phyloP scores from a whole-genome alignment of 1,284 basidiomycete species.

The Ustilago curta region DNA sequence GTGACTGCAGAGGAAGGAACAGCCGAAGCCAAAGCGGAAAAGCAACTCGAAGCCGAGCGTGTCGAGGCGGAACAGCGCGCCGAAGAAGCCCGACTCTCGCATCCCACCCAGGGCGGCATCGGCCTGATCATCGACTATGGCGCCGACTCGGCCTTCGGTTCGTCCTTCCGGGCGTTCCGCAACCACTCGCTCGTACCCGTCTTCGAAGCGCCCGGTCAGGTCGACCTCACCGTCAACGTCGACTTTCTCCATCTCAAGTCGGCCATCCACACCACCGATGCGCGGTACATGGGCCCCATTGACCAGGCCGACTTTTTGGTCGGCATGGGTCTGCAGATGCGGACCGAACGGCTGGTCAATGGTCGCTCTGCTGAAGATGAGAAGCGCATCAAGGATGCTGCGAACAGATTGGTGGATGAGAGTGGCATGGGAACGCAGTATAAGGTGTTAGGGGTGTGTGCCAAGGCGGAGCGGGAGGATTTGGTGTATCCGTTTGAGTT shows the following conservation, averaged over 20 bases:
- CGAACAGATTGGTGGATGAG: slow-evolving; percentile 73
- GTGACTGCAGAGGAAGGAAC: not conserved
- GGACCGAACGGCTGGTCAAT: slow-evolving; percentile 75
- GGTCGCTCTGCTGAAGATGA: slow-evolving; percentile 73
- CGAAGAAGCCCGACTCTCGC: slow-evolving; percentile 24
- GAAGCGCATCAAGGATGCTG: slow-evolving; percentile 71
- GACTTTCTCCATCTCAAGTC: slow-evolving; percentile 91
- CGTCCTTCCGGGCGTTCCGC: slow-evolving; percentile 91
- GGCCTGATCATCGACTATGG: slow-evolving; percentile 94
- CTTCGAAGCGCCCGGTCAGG: slow-evolving; percentile 85
- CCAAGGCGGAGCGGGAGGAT: not conserved
- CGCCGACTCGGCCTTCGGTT: slow-evolving; percentile 77
- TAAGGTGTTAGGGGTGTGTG: slow-evolving; percentile 72
- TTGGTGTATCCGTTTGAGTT: slow-evolving; percentile 42
- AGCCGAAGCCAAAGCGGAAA: slow-evolving; percentile 32
- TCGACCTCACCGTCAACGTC: slow-evolving; percentile 94
- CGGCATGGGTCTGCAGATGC: slow-evolving; percentile 74
- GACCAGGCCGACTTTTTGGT: slow-evolving; percentile 78
- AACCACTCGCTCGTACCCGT: slow-evolving; percentile 86
- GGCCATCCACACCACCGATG: slow-evolving; percentile 73
- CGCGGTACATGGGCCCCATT: slow-evolving; percentile 75
- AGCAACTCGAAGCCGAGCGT: slow-evolving; percentile 6
- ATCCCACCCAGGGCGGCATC: slow-evolving; percentile 74
- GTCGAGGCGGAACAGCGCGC: slow-evolving; percentile 7
- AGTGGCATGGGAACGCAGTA: slow-evolving; percentile 75